Base-by-base conservation (phyloP, 2,329 filamentous ascomycete species). In the Cladorrhinum sp. region DNA sequence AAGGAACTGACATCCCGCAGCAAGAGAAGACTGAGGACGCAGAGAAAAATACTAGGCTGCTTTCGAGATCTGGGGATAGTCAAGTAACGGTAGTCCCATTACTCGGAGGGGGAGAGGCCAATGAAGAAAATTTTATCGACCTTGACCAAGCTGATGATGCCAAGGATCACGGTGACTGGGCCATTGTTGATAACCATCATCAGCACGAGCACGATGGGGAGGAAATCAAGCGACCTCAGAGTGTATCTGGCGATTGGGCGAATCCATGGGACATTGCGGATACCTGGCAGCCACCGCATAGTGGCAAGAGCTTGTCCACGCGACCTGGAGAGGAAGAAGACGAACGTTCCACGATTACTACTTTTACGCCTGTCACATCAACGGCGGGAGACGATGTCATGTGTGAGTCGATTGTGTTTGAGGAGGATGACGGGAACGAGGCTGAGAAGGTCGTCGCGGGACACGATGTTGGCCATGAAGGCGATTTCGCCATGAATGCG, bases 361-460 rank as follows among this genome's bases (percentile, higher is more conserved):
- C 54, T 21, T 57, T 48, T 14, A 57, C 54, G 2, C 54, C 54
- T 9, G 54, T 57, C 24, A 57, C 54, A 21, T 57, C 54, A 23
- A 57, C 42, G 21, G 54, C 54, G n/a, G 54, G 54, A 30, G 54
- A 57, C 23, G 54, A 57, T 20, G 54, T 57, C 39, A 55, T 55
- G 54, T 46, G 54, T 23, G 39, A 39, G 7, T 57, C 54, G 18
- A 57, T 57, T 4, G 54, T 57, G 10, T 57, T 57, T 14, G 39
- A 57, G 23, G 54, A 57, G n/a, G 33, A 36, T 9, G 33, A 36
- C 33, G 54, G 26, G 7, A 46, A 30, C 36, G 39, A 57, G 7
- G 39, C 12, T 5, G 39, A 26, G 8, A 46, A 39, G 4, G 26
- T 28, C 18, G 39, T 28, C 5, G 39, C n/a, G 12, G 42, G 33